Base-by-base conservation (phyloP, 352 stramenopile species). In the Aphanomyces stellatus region DNA sequence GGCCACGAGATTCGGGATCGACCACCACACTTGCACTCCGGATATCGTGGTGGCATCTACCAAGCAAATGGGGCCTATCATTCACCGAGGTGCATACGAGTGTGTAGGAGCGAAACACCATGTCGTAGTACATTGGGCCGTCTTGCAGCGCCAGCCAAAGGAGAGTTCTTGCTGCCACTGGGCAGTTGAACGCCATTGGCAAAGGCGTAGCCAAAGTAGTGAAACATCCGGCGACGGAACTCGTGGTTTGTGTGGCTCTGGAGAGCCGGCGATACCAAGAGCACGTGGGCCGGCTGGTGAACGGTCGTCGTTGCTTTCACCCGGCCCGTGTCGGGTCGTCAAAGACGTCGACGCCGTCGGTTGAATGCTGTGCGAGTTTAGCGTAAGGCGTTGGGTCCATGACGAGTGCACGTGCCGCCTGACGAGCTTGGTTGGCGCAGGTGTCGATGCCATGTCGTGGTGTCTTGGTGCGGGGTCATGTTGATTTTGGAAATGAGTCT, bases 281-380 rank as follows among this genome's bases (percentile, higher is more conserved):
- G 10, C 3, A 25, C 55, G 15, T 43, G 13, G 24, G 35, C n/a
- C 22, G 31, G n/a, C 2, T 31, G n/a, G 24, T 13, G 55, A 22
- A 63, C 30, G 24, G 35, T 19, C 55, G 27, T 51, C 22, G 35
- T 30, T 6, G 55, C 55, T n/a, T 63, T 63, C 19, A 63, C 55
- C 22, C 55, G 55, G 41, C 27, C 24, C 41, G 35, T 49, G 30
- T 11, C 24, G 10, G 19, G 27, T n/a, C 55, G 35, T 27, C 35
- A n/a, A 10, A 51, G 19, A 63, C 41, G 31, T 49, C 19, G 35
- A 63, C 33, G 22, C 35, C 17, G 55, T 63, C 41, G 30, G 17
- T 2, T 63, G 17, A 10, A 27, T 31, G 2, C 19, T 28, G 43
- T 2, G 2, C 22, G 24, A 19, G 22, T 7, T 24, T 30, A 8